phyloP scores from a whole-genome alignment of 441 rosid species.

The Lepidium campestre region DNA sequence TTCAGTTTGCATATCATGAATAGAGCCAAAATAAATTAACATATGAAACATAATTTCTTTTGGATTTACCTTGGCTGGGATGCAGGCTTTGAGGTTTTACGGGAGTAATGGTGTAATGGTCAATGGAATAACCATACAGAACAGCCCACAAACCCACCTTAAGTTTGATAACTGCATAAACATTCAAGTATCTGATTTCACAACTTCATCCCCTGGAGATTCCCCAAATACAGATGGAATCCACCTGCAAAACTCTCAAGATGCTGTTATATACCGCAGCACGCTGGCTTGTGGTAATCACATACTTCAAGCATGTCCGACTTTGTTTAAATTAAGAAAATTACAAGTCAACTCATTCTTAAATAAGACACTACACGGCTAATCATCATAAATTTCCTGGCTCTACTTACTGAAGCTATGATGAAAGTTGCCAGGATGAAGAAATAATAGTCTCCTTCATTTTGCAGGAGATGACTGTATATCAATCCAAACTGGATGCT shows the following conservation, averaged over 20 bases:
- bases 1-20: neutral
- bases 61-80: neutral
- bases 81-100: conserved; percentile 59
- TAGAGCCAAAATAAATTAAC: neutral
- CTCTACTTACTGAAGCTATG: neutral
- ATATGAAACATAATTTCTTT: neutral
- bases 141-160: conserved; percentile 68
- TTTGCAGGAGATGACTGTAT: conserved; percentile 80
- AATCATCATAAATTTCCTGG: neutral
- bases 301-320: conserved; percentile 7
- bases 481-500: conserved; percentile 80
- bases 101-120: conserved; percentile 50
- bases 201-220: conserved; percentile 51
- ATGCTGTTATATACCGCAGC: conserved; percentile 44
- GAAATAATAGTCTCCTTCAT: neutral
- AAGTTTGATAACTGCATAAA: conserved; percentile 48
- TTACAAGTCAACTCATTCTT: neutral
- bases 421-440: neutral
- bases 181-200: conserved; percentile 46
- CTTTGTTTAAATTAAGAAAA: neutral
- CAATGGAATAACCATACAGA: conserved; percentile 56
- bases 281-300: conserved; percentile 54
- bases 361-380: neutral
- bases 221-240: conserved; percentile 74
- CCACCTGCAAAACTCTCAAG: conserved; percentile 61